Evolutionary conservation across 176 grass and related monocot species (phyloP).

Genomic region (Carex pumila): DNA sequence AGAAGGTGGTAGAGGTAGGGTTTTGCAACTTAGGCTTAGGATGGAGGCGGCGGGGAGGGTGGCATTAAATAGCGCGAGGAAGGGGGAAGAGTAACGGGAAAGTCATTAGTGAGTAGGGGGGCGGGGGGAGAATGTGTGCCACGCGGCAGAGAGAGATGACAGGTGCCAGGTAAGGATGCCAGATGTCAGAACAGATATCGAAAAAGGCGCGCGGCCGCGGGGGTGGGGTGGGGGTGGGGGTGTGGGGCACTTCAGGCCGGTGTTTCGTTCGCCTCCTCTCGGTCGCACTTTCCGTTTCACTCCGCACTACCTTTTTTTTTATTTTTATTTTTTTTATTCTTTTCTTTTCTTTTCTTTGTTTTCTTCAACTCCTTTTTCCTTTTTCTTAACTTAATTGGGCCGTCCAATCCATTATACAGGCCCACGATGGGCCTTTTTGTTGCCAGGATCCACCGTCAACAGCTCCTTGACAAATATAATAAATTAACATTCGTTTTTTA

Average conservation of each 20-base stretch:
- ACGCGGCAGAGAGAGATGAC: not conserved
- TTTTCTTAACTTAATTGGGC: not conserved
- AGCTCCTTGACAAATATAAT: no score
- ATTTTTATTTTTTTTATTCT: not conserved
- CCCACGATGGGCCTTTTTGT: not conserved
- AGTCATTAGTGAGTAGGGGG: not conserved
- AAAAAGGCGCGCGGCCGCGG: not conserved
- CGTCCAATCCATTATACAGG: not conserved
- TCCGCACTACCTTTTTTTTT: not conserved
- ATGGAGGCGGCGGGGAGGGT: not conserved
- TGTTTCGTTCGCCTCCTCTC: not conserved
- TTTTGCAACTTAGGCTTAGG: not conserved
- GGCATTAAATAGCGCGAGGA: not conserved
- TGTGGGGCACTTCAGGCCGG: not conserved
- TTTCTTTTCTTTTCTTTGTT: not conserved
- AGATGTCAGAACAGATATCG: not conserved
- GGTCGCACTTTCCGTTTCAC: constrained; percentile 22
- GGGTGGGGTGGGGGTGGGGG: not conserved
- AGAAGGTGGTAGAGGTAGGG: not conserved
- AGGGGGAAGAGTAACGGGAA: not conserved
- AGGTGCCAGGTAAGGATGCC: not conserved
- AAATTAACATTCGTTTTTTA: no score
- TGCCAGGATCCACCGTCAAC: not conserved
- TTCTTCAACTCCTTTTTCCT: not conserved
- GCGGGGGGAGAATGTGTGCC: not conserved